These are phyloP conservation scores for Diaporthe humulicola DNA, from an alignment of 2,329 filamentous ascomycete species.

Conservation along the genomic window DNA sequence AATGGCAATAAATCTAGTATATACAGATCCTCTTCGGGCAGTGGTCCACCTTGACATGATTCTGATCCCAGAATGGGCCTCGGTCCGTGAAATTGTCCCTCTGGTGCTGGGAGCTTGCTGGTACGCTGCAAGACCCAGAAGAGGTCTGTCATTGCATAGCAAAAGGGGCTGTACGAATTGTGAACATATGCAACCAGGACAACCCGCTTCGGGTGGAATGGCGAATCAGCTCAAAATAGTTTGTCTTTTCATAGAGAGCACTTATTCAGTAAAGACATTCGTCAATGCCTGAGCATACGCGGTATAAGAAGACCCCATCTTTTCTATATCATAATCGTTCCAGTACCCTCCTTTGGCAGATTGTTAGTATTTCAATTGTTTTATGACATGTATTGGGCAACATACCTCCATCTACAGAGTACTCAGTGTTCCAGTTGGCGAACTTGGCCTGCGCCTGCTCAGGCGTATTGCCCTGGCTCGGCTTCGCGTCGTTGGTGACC, in stretches of 20 bases:
- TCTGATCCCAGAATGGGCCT: not conserved
- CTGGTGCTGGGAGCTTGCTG: not conserved
- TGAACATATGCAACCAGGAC: not conserved
- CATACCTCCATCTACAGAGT: constrained; percentile 19
- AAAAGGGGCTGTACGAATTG: not conserved
- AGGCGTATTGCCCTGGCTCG: constrained; percentile 21
- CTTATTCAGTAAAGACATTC: not conserved
- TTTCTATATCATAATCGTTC: constrained; percentile 20
- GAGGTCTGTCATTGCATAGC: not conserved
- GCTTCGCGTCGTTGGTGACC: constrained; percentile 23
- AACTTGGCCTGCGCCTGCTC: constrained; percentile 30
- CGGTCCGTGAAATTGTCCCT: not conserved
- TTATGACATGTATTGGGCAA: not conserved
- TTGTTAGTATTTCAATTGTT: not conserved
- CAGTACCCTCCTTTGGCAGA: not conserved
- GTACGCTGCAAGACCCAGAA: not conserved
- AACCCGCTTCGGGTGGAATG: not conserved
- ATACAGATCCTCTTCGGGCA: not conserved
- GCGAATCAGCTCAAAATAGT: not conserved
- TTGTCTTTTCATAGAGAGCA: not conserved
- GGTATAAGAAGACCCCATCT: constrained; percentile 11
- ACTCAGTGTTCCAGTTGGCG: constrained; percentile 17
- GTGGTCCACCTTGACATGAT: not conserved
- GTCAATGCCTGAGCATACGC: constrained; percentile 11
- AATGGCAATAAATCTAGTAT: constrained; percentile 14